Base-by-base conservation (phyloP, 2,329 filamentous ascomycete genomes). In the Trichophyton schoenleinii region DNA sequence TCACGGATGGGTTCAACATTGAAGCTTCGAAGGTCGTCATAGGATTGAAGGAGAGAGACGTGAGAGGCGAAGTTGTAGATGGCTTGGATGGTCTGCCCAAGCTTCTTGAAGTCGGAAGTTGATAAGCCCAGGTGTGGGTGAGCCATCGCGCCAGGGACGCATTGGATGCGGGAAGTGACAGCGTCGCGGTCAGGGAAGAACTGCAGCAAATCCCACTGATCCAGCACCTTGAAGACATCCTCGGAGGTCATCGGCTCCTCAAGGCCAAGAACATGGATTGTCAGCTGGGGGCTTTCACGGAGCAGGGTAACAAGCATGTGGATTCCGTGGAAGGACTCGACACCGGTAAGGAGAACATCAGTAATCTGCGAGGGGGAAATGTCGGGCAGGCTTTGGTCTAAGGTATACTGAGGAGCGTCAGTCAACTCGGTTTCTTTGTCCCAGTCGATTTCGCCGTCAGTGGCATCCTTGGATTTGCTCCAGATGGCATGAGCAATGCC, bases 31-130 rank as follows among this genome's bases (percentile, higher is more conserved):
- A 62, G 57, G 28, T 62, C 61, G 11, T 60, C 48, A 34, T 62
- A 62, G 28, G 61, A 53, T 31, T 62, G 61, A 48, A 62, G 61
- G 22, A 62, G 57, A 13, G 61, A 62, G 25, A 62, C 61, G 34
- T 49, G 46, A 5, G 57, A 59, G 9, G 55, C 57, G 18, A 60
- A 44, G 49, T 62, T 58, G 48, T 60, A 62, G 36, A 62, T 62
- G 20, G 46, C 57, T 20, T 62, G 61, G 44, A 62, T 57, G 4
- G 18, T 60, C 36, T 60, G 57, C 15, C 61, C 61, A 1, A 62
- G 58, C 20, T 28, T 9, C 13, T 58, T 38, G 46, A 62, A 62
- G 22, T 60, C 61, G 15, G 25, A 22, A 1, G 11, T 4, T 15
- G 44, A 20, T 2, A 62, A 46, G 8, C 61, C 61, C 34, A 62